A percentile compares a stretch with the other conserved stretches of the same genome.
Conservation (phyloP, 2,329 filamentous ascomycete genomes). For the Laburnicola sp. region DNA sequence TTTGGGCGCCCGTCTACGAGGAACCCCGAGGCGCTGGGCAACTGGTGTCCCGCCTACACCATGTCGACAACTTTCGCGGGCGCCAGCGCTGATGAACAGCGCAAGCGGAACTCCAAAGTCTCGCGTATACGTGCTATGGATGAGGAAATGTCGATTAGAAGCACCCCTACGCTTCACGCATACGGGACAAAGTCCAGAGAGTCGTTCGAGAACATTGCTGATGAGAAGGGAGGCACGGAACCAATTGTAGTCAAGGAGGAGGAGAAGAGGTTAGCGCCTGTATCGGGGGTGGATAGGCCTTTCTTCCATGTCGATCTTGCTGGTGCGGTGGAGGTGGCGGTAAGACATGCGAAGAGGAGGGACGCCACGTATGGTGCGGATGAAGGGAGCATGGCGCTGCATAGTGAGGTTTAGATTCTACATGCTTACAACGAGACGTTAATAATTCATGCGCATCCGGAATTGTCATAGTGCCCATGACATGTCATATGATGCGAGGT, state of each 20-base stretch:
- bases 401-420: no score
- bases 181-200: constrained; percentile 17
- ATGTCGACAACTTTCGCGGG: no score
- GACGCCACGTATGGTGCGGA: no score
- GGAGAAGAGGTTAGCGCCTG: no score
- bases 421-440: no score
- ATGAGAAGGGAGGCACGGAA: constrained; percentile 60
- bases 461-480: no score
- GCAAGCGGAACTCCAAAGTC: constrained; percentile 61
- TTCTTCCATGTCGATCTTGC: constrained; percentile 94
- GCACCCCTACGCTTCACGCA: no score
- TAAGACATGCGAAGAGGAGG: constrained; percentile 25
- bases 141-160: no score
- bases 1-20: constrained; percentile 74
- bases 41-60: constrained; percentile 94
- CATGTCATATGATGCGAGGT: no score
- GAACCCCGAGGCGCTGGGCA: constrained; percentile 54
- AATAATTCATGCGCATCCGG: no score
- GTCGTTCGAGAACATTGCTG: constrained; percentile 17
- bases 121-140: constrained; percentile 26
- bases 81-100: constrained; percentile 70
- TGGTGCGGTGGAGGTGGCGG: constrained; percentile 70
- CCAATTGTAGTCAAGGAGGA: no score
- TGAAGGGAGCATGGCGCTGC: no score
- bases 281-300: constrained; percentile 85